Conservation (phyloP, 306 rosid genomes). For the Vachellia pachyceras region DNA sequence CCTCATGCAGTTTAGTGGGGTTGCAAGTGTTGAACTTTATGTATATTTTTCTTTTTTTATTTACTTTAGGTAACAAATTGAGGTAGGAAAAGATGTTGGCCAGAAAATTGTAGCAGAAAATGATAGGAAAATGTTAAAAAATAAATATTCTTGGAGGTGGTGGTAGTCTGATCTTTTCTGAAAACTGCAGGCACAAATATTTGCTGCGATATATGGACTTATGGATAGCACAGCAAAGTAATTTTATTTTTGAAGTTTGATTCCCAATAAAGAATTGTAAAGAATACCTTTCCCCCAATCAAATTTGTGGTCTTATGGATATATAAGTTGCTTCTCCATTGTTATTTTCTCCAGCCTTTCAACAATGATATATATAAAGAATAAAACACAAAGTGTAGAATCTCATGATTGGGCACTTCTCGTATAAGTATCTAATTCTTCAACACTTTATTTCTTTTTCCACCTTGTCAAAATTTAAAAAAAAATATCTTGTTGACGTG, state of each 20-base stretch:
- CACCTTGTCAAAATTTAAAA: neutral
- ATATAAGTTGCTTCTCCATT: conserved; percentile 1
- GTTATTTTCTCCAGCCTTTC: conserved; percentile 34
- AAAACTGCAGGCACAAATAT: conserved; percentile 12
- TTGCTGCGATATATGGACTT: conserved; percentile 11
- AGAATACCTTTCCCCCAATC: conserved; percentile 7
- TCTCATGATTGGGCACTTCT: conserved; percentile 13
- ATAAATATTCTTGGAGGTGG: neutral
- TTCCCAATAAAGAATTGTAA: conserved; percentile 46
- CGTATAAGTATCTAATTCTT: neutral
- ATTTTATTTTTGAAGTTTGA: neutral
- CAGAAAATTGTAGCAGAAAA: neutral
- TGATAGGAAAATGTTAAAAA: neutral
- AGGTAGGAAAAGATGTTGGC: conserved; percentile 3
- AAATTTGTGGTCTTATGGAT: conserved; percentile 32
- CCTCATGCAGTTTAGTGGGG: neutral
- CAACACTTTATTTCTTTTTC: neutral
- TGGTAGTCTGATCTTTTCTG: conserved; percentile 42
- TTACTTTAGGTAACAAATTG: neutral
- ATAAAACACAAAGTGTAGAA: neutral
- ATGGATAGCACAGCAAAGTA: conserved; percentile 36
- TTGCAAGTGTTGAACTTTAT: neutral
- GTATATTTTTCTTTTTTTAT: neutral
- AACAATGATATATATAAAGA: conserved; percentile 27
- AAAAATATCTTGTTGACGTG: neutral